Percentiles rank a stretch among this genome's conserved stretches.
These are phyloP conservation scores for Sordariomycetes sp. DNA, from an alignment of 2,329 filamentous ascomycete genomes.

Conservation along the genomic window DNA sequence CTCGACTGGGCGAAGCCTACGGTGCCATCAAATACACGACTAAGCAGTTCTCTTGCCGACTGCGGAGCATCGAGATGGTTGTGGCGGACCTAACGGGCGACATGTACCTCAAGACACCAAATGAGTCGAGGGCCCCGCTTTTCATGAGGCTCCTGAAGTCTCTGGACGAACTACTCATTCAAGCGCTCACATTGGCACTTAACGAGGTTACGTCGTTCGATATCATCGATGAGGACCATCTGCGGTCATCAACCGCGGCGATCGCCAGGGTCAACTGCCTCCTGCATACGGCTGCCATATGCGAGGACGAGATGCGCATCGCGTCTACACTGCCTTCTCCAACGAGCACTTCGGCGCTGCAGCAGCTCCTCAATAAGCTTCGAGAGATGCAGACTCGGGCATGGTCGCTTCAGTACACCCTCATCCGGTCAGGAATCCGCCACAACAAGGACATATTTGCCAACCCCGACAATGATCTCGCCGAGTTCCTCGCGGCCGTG, in stretches of 20 bases:
- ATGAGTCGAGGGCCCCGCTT: constrained; percentile 52
- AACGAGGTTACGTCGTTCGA: constrained; percentile 63
- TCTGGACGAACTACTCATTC: constrained; percentile 62
- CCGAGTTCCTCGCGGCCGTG: constrained; percentile 67
- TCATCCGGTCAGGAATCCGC: constrained; percentile 61
- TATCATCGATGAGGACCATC: constrained; percentile 68
- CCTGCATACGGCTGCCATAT: constrained; percentile 66
- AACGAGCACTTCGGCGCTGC: constrained; percentile 38
- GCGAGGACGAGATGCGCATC: constrained; percentile 75
- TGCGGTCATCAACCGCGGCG: constrained; percentile 59
- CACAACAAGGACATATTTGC: constrained; percentile 54
- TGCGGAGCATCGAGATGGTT: constrained; percentile 77
- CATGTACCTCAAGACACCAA: constrained; percentile 43
- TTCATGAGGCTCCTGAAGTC: constrained; percentile 68
- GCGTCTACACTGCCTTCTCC: constrained; percentile 50
- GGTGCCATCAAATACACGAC: constrained; percentile 70
- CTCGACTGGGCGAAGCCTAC: constrained; percentile 81
- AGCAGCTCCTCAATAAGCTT: constrained; percentile 51
- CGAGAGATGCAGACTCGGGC: constrained; percentile 77
- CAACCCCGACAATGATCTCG: constrained; percentile 55
- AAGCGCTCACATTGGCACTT: constrained; percentile 54
- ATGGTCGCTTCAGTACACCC: constrained; percentile 77
- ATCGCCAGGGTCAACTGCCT: constrained; percentile 60
- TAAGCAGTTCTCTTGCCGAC: constrained; percentile 76
- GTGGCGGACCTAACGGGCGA: constrained; percentile 49